Conservation (phyloP, 2,329 filamentous ascomycete genomes). For the Aspergillus aculeatus region DNA sequence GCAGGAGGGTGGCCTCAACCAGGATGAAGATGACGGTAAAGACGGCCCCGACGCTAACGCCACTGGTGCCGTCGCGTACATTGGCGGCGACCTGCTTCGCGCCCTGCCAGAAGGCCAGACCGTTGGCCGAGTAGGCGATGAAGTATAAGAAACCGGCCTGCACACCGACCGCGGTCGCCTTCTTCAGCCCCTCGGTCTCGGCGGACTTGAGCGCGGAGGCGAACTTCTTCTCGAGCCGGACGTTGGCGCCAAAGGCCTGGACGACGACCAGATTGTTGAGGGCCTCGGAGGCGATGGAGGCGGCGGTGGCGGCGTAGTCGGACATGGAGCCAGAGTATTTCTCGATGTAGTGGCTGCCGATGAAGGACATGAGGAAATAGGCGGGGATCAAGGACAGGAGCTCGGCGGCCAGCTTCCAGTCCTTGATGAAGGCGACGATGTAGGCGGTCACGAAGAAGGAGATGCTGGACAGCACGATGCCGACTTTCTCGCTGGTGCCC, state of each 20-base stretch:
- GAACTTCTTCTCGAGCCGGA: slow-evolving; percentile 61
- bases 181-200: slow-evolving; percentile 56
- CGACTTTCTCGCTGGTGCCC: slow-evolving; percentile 70
- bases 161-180: slow-evolving; percentile 56
- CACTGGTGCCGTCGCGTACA: slow-evolving; percentile 17
- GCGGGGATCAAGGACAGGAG: slow-evolving; percentile 52
- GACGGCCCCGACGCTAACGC: slow-evolving; percentile 34
- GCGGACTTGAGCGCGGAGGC: slow-evolving; percentile 52
- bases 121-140: slow-evolving; percentile 66
- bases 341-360: slow-evolving; percentile 56
- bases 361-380: slow-evolving; percentile 54
- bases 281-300: slow-evolving; percentile 62
- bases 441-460: slow-evolving; percentile 69
- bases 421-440: slow-evolving; percentile 65
- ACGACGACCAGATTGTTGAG: slow-evolving; percentile 62
- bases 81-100: slow-evolving; percentile 53
- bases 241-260: slow-evolving; percentile 62
- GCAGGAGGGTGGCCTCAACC: slow-evolving; percentile 38
- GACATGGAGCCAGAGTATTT: slow-evolving; percentile 52
- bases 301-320: slow-evolving; percentile 56
- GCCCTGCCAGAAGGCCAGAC: slow-evolving; percentile 67
- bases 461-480: slow-evolving; percentile 60
- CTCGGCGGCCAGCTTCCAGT: slow-evolving; percentile 62
- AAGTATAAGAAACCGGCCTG: slow-evolving; percentile 66
- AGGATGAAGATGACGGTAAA: slow-evolving; percentile 42